Conservation (phyloP, 2,329 filamentous ascomycete species). For the Cladosporium sp. region DNA sequence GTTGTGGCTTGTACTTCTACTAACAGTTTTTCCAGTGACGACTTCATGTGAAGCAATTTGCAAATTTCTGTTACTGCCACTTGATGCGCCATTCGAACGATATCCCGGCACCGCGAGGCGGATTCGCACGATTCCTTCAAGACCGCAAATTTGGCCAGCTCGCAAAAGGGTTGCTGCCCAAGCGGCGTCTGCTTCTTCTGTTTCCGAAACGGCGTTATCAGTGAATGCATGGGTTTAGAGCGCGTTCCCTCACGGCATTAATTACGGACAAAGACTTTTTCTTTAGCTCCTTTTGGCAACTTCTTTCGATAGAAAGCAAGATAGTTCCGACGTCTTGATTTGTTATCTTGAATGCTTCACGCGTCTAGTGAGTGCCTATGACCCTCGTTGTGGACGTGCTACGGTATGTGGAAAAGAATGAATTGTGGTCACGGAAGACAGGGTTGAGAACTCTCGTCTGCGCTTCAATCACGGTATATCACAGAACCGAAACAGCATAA, state of each 20-base stretch:
- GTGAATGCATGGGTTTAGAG: conserved; percentile 19
- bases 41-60: conserved; percentile 65
- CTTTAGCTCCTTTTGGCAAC: conserved; percentile 1
- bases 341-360: not conserved
- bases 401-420: not conserved
- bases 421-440: not conserved
- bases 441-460: too few species aligned
- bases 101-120: conserved; percentile 3
- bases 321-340: conserved; percentile 3
- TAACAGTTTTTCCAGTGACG: conserved; percentile 55
- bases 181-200: conserved; percentile 11
- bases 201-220: conserved; percentile 6
- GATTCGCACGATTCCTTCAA: not conserved
- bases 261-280: conserved; percentile 7
- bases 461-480: not conserved
- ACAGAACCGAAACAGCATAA: not conserved
- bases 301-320: conserved; percentile 12
- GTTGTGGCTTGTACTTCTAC: not conserved
- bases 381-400: not conserved
- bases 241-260: conserved; percentile 22
- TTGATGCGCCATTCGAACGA: conserved; percentile 10
- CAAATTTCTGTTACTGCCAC: conserved; percentile 5
- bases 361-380: not conserved
- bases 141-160: not conserved
- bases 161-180: not conserved